These are phyloP conservation scores for Metschnikowia lachancei DNA, from an alignment of 805 yeast genomes.

Conservation along the genomic window DNA sequence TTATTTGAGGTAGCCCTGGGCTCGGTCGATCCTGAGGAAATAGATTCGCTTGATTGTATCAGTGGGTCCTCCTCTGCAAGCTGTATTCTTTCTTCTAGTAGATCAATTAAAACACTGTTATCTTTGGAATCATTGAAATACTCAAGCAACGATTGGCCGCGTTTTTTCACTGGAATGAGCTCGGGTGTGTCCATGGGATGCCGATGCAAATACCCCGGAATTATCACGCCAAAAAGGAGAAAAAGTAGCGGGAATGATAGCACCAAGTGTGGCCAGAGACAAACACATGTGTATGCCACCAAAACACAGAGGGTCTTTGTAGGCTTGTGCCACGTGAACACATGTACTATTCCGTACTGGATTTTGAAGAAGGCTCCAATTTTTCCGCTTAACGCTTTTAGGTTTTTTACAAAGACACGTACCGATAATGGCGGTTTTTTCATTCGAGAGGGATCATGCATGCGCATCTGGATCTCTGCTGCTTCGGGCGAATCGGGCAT, in stretches of 20 bases:
- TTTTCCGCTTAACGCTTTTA: constrained; percentile 53
- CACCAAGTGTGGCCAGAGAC: constrained; percentile 69
- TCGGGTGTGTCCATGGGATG: constrained; percentile 58
- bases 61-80: constrained; percentile 11
- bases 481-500: constrained; percentile 50
- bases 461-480: constrained; percentile 39
- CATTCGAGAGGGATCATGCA: constrained; percentile 45
- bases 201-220: constrained; percentile 66
- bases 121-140: constrained; percentile 32
- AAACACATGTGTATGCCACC: constrained; percentile 60
- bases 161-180: constrained; percentile 42
- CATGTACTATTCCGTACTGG: constrained; percentile 58
- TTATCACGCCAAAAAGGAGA: constrained; percentile 54
- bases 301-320: constrained; percentile 61
- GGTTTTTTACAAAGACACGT: constrained; percentile 52
- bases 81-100: constrained; percentile 19
- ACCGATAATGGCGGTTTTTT: constrained; percentile 57
- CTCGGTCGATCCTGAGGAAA: constrained; percentile 12
- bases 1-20: not conserved
- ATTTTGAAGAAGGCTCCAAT: constrained; percentile 55
- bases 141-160: constrained; percentile 56
- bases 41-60: constrained; percentile 11
- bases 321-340: constrained; percentile 75
- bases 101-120: constrained; percentile 33
- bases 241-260: constrained; percentile 60